Evolutionary conservation across 306 rosid species (phyloP), one percentile per base, ranked within the genome.

Genomic region (Cucumis melo): DNA sequence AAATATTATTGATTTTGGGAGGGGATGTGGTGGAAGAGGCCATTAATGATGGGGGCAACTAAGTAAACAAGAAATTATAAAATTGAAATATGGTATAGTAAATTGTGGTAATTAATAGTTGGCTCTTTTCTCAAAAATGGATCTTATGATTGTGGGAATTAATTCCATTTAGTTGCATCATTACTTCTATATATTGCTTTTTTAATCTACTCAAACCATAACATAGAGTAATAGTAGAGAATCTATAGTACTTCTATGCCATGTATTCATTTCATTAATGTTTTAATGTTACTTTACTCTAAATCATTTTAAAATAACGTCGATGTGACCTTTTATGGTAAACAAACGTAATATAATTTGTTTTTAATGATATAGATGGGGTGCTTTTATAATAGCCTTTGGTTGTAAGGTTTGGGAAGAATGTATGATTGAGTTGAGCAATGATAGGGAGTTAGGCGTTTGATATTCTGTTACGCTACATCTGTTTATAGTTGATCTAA

Each of bases 41-140:
- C 53, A 46, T 70, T 66, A 66, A 66, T 66, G 54, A 66, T 66
- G 73, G 73, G 29, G 34, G 48, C 72, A 64, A 64, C 72, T 20
- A 66, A 41, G 5, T 13, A 46, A 46, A 4, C 54, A 66, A 39
- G 73, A n/a, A 44, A 66, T 20, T 42, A 32, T 4, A 4, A 66
- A 66, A 66, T 17, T 41, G 54, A 10, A 11, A 65, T n/a, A 5
- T 14, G 54, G 34, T 6, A 2, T 66, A n/a, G 54, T 17, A 66
- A 66, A 66, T 66, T 41, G 42, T 14, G 68, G 73, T 66, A 66
- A 66, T 66, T 66, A 66, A 23, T 41, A 39, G 50, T 39, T 20
- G 54, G 34, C 73, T 66, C 73, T 41, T 17, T 5, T 70, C 57
- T 56, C 38, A 70, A 70, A 46, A 70, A 15, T 46, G 75, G 75